Evolutionary conservation across 768 basidiomycete genomes (phyloP), one percentile per base, ranked within the genome.

Genomic region (Mycena rosella): DNA sequence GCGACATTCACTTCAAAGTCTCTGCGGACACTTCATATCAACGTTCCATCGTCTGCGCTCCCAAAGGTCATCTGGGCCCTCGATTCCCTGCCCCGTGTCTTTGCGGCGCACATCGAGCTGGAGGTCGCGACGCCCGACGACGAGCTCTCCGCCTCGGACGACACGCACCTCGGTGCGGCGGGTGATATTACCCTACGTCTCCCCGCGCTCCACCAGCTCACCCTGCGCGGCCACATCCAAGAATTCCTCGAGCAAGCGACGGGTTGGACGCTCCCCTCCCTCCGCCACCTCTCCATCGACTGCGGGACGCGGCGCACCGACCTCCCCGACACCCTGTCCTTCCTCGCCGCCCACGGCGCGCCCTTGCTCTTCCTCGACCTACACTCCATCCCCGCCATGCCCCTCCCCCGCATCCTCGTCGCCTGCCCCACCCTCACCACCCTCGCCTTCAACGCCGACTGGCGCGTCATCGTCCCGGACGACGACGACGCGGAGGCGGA

Each of bases 391-490:
- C 86, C 86, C 8, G 70, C 80, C 0, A 80, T 92, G 29, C 87
- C 91, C 65, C 80, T 93, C 17, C 79, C 88, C 6, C 79, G 79
- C 26, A 85, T 91, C 65, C 85, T 93, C 27, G 88, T 89, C 15
- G 76, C 87, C 9, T 93, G 92, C 70, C 91, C 91, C 0, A 75
- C 81, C 53, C 85, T 94, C 32, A 79, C 76, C 22, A 86, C 88
- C 0, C 88, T 94, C 74, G 83, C 85, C 26, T 93, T 94, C 80
- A 94, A 93, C 74, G 87, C 84, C 29, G 93, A 94, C 74, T 93
- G 93, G 92, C 85, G 86, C 15, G 11, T 44, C 11, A 11, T n/a
- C 42, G 77, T 90, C 18, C 63, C 44, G 38, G 65, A 81, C 55
- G 73, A 73, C 53, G 74, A 78, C 42, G 70, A 78, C 75, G 66